A percentile compares a stretch with the other conserved stretches of the same genome.
Evolutionary conservation across 2,329 filamentous ascomycete genomes (phyloP).

Genomic region (Cadophora malorum): DNA sequence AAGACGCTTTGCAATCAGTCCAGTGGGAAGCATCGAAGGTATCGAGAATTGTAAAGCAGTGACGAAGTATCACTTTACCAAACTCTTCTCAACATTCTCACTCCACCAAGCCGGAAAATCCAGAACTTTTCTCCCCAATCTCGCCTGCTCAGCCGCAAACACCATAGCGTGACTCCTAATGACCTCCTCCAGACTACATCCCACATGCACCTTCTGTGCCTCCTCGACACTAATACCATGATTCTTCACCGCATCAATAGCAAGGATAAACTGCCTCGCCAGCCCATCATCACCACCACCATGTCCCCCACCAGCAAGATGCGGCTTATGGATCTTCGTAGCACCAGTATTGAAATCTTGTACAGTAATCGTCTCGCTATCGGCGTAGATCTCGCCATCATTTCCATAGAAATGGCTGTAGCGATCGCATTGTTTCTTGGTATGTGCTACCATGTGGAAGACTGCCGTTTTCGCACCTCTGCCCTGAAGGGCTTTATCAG

Average conservation of each 20-base stretch:
- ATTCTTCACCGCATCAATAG: conserved; percentile 80
- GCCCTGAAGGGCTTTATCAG: conserved; percentile 40
- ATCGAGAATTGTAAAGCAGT: too few relatives aligned
- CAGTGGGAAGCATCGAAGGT: too few relatives aligned
- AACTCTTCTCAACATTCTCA: conserved; percentile 52
- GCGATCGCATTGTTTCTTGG: conserved; percentile 84
- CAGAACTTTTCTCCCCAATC: conserved; percentile 71
- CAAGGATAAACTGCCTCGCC: conserved; percentile 80
- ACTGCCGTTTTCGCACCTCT: conserved; percentile 81
- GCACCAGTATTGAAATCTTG: conserved; percentile 70
- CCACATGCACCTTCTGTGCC: conserved; percentile 78
- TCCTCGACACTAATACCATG: conserved; percentile 67
- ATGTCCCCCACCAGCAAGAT: conserved; percentile 66
- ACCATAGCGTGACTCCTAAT: conserved; percentile 91
- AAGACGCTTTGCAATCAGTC: too few relatives aligned
- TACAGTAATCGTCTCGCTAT: conserved; percentile 77
- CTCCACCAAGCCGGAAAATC: conserved; percentile 82
- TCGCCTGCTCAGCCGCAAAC: conserved; percentile 91
- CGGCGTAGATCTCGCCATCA: conserved; percentile 83
- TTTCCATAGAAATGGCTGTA: conserved; percentile 87
- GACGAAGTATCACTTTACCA: conserved; percentile 32
- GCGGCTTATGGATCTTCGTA: conserved; percentile 62
- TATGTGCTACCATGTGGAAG: conserved; percentile 94
- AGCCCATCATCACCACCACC: conserved; percentile 84
- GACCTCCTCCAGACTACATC: conserved; percentile 84